Percentiles rank a stretch among this genome's conserved stretches.
Conservation (phyloP, 352 stramenopile species). For the Aphanomyces stellatus region DNA sequence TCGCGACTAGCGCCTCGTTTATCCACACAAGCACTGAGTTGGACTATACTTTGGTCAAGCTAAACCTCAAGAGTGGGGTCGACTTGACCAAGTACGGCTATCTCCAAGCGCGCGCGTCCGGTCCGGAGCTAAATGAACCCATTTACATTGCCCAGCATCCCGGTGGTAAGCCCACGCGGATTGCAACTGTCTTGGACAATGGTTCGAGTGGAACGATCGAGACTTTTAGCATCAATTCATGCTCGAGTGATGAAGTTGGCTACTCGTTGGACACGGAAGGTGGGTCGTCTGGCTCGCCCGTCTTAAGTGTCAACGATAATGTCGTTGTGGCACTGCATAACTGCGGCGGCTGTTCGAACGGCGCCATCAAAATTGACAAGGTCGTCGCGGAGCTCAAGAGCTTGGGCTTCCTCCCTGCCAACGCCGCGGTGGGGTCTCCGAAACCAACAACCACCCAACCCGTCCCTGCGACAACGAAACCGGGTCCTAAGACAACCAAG, state of each 20-base stretch:
- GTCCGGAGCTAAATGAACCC: constrained; percentile 29
- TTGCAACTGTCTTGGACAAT: constrained; percentile 41
- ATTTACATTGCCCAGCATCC: constrained; percentile 52
- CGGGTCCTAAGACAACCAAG: neutral
- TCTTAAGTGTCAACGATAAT: constrained; percentile 52
- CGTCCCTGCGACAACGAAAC: neutral
- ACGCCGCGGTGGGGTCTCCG: neutral
- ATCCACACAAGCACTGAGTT: constrained; percentile 34
- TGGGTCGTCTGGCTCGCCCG: constrained; percentile 58
- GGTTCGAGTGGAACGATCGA: constrained; percentile 31
- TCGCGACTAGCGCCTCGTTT: constrained; percentile 34
- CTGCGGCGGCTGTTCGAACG: constrained; percentile 69
- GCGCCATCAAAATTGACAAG: constrained; percentile 55
- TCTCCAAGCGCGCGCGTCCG: constrained; percentile 34
- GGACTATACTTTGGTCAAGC: constrained; percentile 55
- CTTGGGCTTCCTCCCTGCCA: neutral
- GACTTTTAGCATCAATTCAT: constrained; percentile 35
- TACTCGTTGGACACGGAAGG: constrained; percentile 66
- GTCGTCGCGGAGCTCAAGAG: constrained; percentile 40
- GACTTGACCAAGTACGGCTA: constrained; percentile 42
- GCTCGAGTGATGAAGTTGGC: constrained; percentile 40
- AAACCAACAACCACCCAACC: neutral
- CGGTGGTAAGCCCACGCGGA: constrained; percentile 50
- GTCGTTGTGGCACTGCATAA: constrained; percentile 58
- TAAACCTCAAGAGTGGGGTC: constrained; percentile 35